A percentile compares a stretch with the other conserved stretches of the same genome.
Evolutionary conservation across 768 basidiomycete genomes (phyloP).

Genomic region (Pleurotus cornucopiae): DNA sequence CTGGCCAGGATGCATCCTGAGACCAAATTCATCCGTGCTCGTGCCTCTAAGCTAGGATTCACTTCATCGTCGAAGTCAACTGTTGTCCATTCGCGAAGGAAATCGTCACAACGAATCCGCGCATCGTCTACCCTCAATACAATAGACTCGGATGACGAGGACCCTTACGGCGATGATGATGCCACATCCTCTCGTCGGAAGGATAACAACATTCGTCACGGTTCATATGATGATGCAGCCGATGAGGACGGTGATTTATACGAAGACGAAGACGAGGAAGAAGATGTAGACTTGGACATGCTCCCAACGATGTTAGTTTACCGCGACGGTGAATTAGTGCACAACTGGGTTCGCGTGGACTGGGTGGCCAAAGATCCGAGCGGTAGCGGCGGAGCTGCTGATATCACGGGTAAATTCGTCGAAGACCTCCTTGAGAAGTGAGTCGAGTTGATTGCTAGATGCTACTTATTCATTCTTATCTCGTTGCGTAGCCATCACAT

Average conservation of each 20-base stretch:
- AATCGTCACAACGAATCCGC: constrained; percentile 18
- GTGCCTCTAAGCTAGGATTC: constrained; percentile 75
- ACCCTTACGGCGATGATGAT: constrained; percentile 35
- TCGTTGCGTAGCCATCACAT: constrained; percentile 19
- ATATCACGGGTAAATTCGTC: constrained; percentile 47
- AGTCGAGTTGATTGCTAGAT: constrained; percentile 13
- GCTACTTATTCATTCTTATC: constrained; percentile 2
- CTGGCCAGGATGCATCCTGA: constrained; percentile 67
- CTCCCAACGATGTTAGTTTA: constrained; percentile 50
- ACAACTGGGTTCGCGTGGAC: constrained; percentile 85
- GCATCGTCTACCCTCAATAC: constrained; percentile 12
- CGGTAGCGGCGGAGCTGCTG: background rate
- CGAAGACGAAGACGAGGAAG: constrained; percentile 9
- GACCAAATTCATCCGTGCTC: constrained; percentile 79
- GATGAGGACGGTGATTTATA: background rate
- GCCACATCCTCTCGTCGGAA: background rate
- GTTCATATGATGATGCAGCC: background rate
- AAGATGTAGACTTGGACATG: constrained; percentile 11
- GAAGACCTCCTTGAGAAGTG: constrained; percentile 68
- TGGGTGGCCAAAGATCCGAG: constrained; percentile 55
- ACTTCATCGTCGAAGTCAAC: constrained; percentile 24
- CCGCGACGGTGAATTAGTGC: constrained; percentile 75
- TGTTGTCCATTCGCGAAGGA: background rate
- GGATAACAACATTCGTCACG: background rate
- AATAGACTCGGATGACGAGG: constrained; percentile 30